A percentile compares a stretch with the other conserved stretches of the same genome.
Evolutionary conservation across 208 protist genomes (phyloP).

Genomic region (Lotmaria passim): DNA sequence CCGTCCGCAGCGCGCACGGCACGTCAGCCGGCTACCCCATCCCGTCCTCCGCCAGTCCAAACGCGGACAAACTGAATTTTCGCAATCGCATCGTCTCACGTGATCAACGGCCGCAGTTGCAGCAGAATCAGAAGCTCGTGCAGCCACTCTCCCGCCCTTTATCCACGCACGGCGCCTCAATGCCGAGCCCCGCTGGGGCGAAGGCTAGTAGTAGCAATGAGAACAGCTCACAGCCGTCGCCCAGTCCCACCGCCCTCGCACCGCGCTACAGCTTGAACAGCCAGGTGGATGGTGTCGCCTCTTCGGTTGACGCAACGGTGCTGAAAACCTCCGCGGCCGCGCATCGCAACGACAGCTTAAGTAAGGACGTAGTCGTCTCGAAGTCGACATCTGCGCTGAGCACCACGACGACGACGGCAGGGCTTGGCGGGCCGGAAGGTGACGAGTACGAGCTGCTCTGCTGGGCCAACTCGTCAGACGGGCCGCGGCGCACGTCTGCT

Average conservation of each 20-base stretch:
- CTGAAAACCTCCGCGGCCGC: not conserved
- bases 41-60: constrained; percentile 1
- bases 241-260: not conserved
- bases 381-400: not conserved
- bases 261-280: not conserved
- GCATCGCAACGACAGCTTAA: not conserved
- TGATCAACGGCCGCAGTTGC: not conserved
- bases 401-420: not conserved
- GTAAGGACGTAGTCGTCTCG: not conserved
- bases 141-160: not conserved
- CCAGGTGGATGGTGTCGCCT: not conserved
- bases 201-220: not conserved
- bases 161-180: not conserved
- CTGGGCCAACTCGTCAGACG: not conserved
- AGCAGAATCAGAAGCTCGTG: not conserved
- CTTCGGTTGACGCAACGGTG: constrained; percentile 4
- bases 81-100: constrained; percentile 19
- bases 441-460: constrained; percentile 31
- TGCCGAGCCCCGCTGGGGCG: not conserved
- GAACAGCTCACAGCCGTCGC: not conserved
- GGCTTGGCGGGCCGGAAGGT: not conserved
- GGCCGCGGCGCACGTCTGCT: constrained; percentile 7
- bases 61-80: constrained; percentile 16
- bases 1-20: not conserved
- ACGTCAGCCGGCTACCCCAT: not conserved